These are phyloP conservation scores for Aspergillus fructus DNA, from an alignment of 2,329 filamentous ascomycete species.

Conservation along the genomic window DNA sequence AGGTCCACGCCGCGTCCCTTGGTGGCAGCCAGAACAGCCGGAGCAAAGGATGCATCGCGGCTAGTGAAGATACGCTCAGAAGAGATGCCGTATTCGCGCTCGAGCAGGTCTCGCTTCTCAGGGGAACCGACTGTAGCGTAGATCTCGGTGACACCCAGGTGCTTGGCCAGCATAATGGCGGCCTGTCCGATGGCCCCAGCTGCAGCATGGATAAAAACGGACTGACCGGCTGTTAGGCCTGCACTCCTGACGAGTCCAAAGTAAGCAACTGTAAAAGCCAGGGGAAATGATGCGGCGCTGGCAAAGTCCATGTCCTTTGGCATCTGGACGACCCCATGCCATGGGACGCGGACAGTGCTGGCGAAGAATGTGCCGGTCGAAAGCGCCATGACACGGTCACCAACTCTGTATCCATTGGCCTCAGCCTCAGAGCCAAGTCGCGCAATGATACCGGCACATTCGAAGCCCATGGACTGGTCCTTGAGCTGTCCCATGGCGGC, in stretches of 20 bases:
- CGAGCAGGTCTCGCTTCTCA: slow-evolving; percentile 21
- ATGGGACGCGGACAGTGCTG: background rate
- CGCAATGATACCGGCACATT: slow-evolving; percentile 5
- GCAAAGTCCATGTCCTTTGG: background rate
- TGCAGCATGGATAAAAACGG: background rate
- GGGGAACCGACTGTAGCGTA: slow-evolving; percentile 24
- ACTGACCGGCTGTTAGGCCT: background rate
- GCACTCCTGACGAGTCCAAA: background rate
- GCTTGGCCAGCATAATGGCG: slow-evolving; percentile 4
- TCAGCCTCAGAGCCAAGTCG: background rate
- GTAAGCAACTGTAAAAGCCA: background rate
- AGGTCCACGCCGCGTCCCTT: slow-evolving; percentile 26
- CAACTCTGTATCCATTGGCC: background rate
- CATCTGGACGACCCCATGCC: background rate
- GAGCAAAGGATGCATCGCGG: slow-evolving; percentile 19
- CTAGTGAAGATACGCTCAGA: slow-evolving; percentile 26
- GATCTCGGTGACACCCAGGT: slow-evolving; percentile 16
- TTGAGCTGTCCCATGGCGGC: slow-evolving; percentile 7
- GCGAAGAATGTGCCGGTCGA: background rate
- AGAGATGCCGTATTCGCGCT: slow-evolving; percentile 17
- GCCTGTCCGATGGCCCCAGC: background rate
- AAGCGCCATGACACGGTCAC: background rate
- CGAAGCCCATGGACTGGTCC: background rate
- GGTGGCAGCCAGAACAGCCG: slow-evolving; percentile 19
- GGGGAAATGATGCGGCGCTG: slow-evolving; percentile 19